phyloP scores from a whole-genome alignment of 768 basidiomycete genomes.

The Polyporus arcularius region DNA sequence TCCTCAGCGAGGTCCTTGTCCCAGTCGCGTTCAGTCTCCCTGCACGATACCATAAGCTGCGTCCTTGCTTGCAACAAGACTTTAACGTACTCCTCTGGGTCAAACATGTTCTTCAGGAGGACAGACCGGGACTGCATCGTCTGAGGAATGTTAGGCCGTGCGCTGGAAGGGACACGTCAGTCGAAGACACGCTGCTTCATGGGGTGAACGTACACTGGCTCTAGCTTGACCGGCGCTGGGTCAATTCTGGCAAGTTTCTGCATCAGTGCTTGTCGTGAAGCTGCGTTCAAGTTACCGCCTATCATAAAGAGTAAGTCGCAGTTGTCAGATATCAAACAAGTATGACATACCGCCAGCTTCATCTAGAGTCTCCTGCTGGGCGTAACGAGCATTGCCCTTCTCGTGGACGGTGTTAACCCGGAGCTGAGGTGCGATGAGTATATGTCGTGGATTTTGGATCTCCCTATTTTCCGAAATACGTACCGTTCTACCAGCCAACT shows the following conservation, averaged over 20 bases:
- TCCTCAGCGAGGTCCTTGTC: constrained; percentile 95
- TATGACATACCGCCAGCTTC: constrained; percentile 76
- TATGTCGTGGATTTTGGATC: constrained; percentile 18
- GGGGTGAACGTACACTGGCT: constrained; percentile 55
- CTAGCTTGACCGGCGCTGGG: constrained; percentile 53
- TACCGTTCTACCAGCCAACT: constrained; percentile 92
- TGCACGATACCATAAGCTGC: constrained; percentile 31
- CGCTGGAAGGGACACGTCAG: constrained; percentile 39
- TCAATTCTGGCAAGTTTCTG: constrained; percentile 99
- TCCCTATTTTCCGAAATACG: constrained; percentile 27
- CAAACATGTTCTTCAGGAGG: constrained; percentile 93
- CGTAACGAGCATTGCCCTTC: constrained; percentile 77
- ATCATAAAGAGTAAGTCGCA: constrained; percentile 3
- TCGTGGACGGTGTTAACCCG: constrained; percentile 93
- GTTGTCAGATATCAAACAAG: neutral
- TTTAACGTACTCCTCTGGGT: constrained; percentile 84
- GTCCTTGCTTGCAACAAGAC: neutral
- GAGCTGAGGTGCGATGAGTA: constrained; percentile 46
- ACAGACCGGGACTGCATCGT: constrained; percentile 89
- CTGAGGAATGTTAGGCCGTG: constrained; percentile 78
- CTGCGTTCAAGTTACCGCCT: constrained; percentile 98
- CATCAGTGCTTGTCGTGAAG: constrained; percentile 99
- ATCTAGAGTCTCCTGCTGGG: constrained; percentile 80
- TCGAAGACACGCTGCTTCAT: constrained; percentile 14
- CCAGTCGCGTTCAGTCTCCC: constrained; percentile 96